phyloP scores from a whole-genome alignment of 129 eudicot species.

The Artemisia tridentata region DNA sequence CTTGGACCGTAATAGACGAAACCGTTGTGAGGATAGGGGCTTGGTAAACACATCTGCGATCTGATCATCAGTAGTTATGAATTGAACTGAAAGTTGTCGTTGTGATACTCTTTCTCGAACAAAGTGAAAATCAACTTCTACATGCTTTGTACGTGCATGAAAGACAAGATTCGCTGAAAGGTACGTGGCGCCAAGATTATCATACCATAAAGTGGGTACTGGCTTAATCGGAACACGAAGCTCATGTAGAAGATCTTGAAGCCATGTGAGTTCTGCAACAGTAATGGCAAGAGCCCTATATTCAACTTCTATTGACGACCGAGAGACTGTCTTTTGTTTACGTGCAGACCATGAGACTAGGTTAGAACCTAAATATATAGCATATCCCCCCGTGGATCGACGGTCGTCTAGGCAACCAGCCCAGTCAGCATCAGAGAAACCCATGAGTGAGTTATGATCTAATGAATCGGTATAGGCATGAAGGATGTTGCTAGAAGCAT shows the following conservation, averaged over 20 bases:
- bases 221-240: neutral
- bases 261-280: neutral
- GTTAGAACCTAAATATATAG: too few species aligned
- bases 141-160: constrained; percentile 1
- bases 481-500: neutral
- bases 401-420: too few species aligned
- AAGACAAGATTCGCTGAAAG: neutral
- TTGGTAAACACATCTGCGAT: too few species aligned
- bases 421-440: neutral
- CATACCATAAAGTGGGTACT: neutral
- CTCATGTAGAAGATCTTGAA: neutral
- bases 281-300: neutral
- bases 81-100: neutral
- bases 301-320: neutral
- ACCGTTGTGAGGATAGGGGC: too few species aligned
- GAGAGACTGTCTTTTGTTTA: neutral
- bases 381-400: too few species aligned
- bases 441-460: neutral
- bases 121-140: neutral
- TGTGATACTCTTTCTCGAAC: neutral
- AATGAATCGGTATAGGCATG: neutral
- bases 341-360: neutral
- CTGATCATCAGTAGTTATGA: neutral
- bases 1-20: too few species aligned
- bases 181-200: neutral